Evolutionary conservation across 331 rosid species (phyloP).

Genomic region (Pyrus hybrid): DNA sequence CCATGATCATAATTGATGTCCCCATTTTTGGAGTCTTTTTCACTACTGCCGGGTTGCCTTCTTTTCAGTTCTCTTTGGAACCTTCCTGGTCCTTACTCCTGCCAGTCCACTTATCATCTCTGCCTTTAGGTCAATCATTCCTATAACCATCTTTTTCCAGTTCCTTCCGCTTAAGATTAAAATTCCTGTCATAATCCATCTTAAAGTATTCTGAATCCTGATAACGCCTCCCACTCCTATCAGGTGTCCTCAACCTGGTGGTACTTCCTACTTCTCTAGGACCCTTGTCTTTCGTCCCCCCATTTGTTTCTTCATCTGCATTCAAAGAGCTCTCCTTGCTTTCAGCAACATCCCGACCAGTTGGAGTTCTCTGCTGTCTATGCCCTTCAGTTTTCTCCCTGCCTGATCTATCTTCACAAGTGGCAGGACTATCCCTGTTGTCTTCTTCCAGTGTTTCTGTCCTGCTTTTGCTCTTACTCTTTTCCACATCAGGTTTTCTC

Average conservation of each 20-base stretch:
- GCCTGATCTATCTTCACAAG: conserved; percentile 46
- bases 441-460: conserved; percentile 48
- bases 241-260: conserved; percentile 64
- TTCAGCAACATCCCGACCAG: conserved; percentile 47
- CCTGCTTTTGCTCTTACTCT: conserved; percentile 60
- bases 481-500: conserved; percentile 55
- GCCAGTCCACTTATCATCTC: conserved; percentile 73
- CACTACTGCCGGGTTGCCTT: conserved; percentile 43
- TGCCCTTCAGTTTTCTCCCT: conserved; percentile 60
- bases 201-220: conserved; percentile 56
- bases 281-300: conserved; percentile 47
- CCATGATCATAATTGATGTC: conserved; percentile 51
- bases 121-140: conserved; percentile 72
- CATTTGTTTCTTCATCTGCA: conserved; percentile 45
- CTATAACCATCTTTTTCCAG: conserved; percentile 55
- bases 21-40: conserved; percentile 64
- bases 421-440: conserved; percentile 28
- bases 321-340: conserved; percentile 41
- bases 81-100: conserved; percentile 71
- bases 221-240: conserved; percentile 49
- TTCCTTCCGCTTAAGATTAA: conserved; percentile 63
- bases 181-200: conserved; percentile 51
- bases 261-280: conserved; percentile 42
- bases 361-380: conserved; percentile 44
- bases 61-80: conserved; percentile 77